A percentile compares a stretch with the other conserved stretches of the same genome.
Conservation (phyloP, 163 green algal genomes). For the Chloromonas sp. region DNA sequence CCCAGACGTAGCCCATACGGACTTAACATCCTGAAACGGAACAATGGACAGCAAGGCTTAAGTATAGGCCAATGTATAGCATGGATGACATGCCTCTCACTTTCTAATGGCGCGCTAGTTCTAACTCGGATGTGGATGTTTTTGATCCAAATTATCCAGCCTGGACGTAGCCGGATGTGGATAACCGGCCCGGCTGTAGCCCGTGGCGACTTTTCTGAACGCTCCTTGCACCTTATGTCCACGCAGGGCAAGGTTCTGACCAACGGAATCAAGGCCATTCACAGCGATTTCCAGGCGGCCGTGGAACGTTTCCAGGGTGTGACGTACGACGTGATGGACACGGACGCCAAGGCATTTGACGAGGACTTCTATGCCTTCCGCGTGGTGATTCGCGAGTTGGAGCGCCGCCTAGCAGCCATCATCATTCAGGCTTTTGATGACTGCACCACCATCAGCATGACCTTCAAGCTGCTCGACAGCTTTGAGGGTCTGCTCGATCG, state of each 20-base stretch:
- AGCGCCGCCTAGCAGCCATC: slow-evolving; percentile 69
- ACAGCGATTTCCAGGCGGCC: slow-evolving; percentile 58
- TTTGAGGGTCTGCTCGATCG: slow-evolving; percentile 88
- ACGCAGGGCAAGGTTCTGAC: slow-evolving; percentile 72
- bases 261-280: slow-evolving; percentile 65
- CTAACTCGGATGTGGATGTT: too few species aligned
- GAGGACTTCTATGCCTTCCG: slow-evolving; percentile 72
- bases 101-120: too few species aligned
- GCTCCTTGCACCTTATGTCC: too few species aligned
- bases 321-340: slow-evolving; percentile 76
- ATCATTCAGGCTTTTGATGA: slow-evolving; percentile 88
- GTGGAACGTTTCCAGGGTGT: slow-evolving; percentile 69
- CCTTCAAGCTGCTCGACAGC: slow-evolving; percentile 88
- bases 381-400: slow-evolving; percentile 64
- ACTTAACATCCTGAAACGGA: too few species aligned
- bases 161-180: too few species aligned
- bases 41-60: too few species aligned
- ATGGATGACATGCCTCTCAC: too few species aligned
- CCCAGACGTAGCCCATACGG: too few species aligned
- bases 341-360: slow-evolving; percentile 62
- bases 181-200: too few species aligned
- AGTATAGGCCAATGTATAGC: too few species aligned
- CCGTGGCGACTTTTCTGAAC: too few species aligned
- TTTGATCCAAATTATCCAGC: too few species aligned
- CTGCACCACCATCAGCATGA: slow-evolving; percentile 71